These are phyloP conservation scores for Botryosphaeria dothidea DNA, from an alignment of 2,329 filamentous ascomycete genomes.

Conservation along the genomic window DNA sequence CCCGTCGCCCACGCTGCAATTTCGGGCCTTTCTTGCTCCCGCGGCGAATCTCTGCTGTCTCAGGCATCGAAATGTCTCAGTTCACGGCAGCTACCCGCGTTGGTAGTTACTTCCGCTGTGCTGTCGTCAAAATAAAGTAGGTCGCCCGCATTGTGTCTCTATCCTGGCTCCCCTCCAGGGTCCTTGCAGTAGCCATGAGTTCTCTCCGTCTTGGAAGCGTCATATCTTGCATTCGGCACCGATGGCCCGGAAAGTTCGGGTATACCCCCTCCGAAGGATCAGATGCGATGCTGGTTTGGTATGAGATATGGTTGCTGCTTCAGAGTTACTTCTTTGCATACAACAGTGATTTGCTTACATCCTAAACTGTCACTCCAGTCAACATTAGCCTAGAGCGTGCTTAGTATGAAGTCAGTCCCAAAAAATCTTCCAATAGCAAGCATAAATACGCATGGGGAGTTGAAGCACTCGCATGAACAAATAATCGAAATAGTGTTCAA, in stretches of 20 bases:
- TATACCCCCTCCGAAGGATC: background rate
- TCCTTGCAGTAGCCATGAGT: slow-evolving; percentile 3
- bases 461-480: too few relatives aligned
- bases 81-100: background rate
- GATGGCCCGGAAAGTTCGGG: background rate
- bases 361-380: too few relatives aligned
- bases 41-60: slow-evolving; percentile 6
- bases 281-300: background rate
- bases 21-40: background rate
- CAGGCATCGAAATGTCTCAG: background rate
- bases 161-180: background rate
- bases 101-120: background rate
- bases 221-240: background rate
- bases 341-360: too few relatives aligned
- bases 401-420: too few relatives aligned
- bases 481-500: too few relatives aligned
- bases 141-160: background rate
- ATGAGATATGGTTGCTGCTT: background rate
- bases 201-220: background rate
- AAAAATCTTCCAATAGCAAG: too few relatives aligned
- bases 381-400: too few relatives aligned
- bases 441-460: too few relatives aligned
- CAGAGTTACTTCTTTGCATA: too few relatives aligned
- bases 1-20: background rate
- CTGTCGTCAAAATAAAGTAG: slow-evolving; percentile 12